Evolutionary conservation across 257 asterid species (phyloP).

Genomic region (Capsicum rhomboideum): DNA sequence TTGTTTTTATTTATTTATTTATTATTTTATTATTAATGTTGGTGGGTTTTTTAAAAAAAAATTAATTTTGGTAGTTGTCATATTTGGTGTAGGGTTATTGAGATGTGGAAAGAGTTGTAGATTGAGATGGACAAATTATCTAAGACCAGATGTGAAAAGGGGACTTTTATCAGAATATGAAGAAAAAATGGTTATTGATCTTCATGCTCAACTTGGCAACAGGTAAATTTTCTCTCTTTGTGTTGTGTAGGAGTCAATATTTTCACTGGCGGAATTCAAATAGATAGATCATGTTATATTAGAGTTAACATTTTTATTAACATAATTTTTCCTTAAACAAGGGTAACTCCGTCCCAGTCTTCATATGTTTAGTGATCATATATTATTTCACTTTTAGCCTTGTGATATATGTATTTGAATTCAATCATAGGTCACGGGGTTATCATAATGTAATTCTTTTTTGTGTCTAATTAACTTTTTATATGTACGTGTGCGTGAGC

Average conservation of each 20-base stretch:
- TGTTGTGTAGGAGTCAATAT: neutral
- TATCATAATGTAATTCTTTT: neutral
- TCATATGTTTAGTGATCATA: neutral
- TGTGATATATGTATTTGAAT: neutral
- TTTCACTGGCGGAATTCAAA: neutral
- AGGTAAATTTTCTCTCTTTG: constrained; percentile 22
- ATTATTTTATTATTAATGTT: neutral
- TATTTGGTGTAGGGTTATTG: constrained; percentile 45
- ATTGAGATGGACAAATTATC: constrained; percentile 88
- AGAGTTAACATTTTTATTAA: no score
- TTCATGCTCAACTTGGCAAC: constrained; percentile 94
- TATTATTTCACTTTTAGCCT: neutral
- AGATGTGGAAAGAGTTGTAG: constrained; percentile 98
- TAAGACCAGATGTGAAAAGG: constrained; percentile 90
- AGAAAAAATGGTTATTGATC: constrained; percentile 92
- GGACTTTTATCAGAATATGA: constrained; percentile 86
- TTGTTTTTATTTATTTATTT: neutral
- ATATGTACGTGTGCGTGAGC: neutral
- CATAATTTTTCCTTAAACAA: no score
- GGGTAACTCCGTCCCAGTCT: no score
- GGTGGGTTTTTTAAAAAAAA: neutral
- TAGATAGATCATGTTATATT: no score
- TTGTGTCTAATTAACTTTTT: no score
- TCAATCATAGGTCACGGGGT: neutral
- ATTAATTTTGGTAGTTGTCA: neutral